Percentiles rank a stretch among this genome's conserved stretches.
phyloP scores from a whole-genome alignment of 2,329 filamentous ascomycete species.

The Fusarium zealandicum region DNA sequence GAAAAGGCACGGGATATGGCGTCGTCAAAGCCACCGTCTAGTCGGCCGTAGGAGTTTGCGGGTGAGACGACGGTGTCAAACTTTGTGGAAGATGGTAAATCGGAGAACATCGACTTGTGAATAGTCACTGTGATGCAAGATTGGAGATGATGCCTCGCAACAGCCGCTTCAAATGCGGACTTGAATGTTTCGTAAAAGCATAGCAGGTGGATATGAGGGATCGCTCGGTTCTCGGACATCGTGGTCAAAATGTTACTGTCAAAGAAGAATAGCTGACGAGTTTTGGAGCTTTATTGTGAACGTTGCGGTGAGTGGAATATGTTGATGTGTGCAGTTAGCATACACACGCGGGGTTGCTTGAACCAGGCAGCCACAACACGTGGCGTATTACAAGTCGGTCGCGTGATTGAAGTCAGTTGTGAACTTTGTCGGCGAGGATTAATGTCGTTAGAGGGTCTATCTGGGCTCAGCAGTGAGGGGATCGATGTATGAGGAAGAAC shows the following conservation, averaged over 20 bases:
- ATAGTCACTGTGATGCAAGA: slow-evolving; percentile 44
- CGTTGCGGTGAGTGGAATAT: too few species aligned
- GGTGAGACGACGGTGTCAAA: slow-evolving; percentile 61
- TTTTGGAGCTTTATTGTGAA: too few species aligned
- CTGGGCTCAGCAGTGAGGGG: too few species aligned
- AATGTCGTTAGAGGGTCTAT: too few species aligned
- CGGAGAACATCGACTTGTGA: slow-evolving; percentile 49
- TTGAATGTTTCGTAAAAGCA: neutral
- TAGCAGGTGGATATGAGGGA: neutral
- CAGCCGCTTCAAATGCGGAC: slow-evolving; percentile 37
- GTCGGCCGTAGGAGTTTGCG: slow-evolving; percentile 60
- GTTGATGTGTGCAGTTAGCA: too few species aligned
- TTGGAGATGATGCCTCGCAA: slow-evolving; percentile 42
- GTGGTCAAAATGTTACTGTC: neutral
- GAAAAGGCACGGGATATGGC: slow-evolving; percentile 59
- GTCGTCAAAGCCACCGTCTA: slow-evolving; percentile 63
- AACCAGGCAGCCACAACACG: too few species aligned
- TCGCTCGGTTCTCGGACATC: neutral
- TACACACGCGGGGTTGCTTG: too few species aligned
- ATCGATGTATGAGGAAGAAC: neutral
- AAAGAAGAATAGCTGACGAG: too few species aligned
- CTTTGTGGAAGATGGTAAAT: slow-evolving; percentile 45
- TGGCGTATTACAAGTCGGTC: too few species aligned
- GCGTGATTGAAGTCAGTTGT: too few species aligned
- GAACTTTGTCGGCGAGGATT: neutral